phyloP scores from a whole-genome alignment of 1,284 basidiomycete genomes.

The Sanghuangporus weigelae region DNA sequence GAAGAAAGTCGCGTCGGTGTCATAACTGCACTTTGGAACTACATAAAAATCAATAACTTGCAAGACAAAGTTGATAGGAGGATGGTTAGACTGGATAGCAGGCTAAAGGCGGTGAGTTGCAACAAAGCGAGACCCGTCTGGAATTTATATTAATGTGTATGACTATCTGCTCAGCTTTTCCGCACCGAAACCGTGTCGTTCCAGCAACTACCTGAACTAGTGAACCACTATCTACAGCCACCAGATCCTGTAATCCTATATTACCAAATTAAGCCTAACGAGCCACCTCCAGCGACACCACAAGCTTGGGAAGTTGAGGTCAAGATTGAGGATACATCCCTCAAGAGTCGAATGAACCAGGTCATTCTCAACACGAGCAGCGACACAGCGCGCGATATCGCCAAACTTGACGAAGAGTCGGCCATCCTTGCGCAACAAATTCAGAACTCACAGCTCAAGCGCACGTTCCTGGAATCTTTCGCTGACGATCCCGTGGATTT shows the following conservation, averaged over 20 bases:
- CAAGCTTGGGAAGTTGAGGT: slow-evolving; percentile 86
- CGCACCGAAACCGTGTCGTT: slow-evolving; percentile 63
- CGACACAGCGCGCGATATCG: slow-evolving; percentile 62
- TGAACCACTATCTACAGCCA: slow-evolving; percentile 75
- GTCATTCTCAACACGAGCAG: slow-evolving; percentile 71
- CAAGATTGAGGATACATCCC: slow-evolving; percentile 76
- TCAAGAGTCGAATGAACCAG: slow-evolving; percentile 72
- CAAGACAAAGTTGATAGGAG: slow-evolving; percentile 89
- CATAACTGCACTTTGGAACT: slow-evolving; percentile 86
- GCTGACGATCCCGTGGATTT: slow-evolving; percentile 77
- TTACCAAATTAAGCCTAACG: slow-evolving; percentile 62
- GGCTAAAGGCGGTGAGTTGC: slow-evolving; percentile 53
- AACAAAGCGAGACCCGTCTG: neutral
- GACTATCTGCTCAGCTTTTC: slow-evolving; percentile 48
- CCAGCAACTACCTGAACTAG: slow-evolving; percentile 80
- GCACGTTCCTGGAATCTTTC: slow-evolving; percentile 83
- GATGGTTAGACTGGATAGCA: slow-evolving; percentile 72
- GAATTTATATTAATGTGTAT: slow-evolving; percentile 15
- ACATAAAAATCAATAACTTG: slow-evolving; percentile 82
- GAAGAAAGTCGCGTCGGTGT: slow-evolving; percentile 84
- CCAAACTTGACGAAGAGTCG: slow-evolving; percentile 87
- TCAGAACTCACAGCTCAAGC: slow-evolving; percentile 81
- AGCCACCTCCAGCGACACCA: slow-evolving; percentile 56
- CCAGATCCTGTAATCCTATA: slow-evolving; percentile 85
- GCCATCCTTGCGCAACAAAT: slow-evolving; percentile 76